These are phyloP conservation scores for Iodosphaeria phyllophila DNA, from an alignment of 2,329 filamentous ascomycete species.

Conservation along the genomic window DNA sequence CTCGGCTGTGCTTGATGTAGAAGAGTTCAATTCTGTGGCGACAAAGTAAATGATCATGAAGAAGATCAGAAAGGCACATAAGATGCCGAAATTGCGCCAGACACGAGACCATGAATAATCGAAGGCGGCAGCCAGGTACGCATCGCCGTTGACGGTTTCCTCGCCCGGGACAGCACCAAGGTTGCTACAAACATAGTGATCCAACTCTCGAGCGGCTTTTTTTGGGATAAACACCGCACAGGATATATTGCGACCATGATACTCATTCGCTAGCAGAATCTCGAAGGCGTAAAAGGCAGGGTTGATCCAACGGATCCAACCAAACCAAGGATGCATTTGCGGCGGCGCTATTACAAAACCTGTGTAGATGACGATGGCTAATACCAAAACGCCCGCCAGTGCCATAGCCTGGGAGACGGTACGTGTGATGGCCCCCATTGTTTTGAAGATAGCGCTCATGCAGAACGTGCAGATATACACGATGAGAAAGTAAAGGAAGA, in stretches of 20 bases:
- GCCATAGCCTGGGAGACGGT: conserved; percentile 41
- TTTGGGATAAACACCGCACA: conserved; percentile 33
- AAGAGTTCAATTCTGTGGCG: conserved; percentile 45
- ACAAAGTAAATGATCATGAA: conserved; percentile 46
- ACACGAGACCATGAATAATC: conserved; percentile 35
- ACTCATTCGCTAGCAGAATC: conserved; percentile 54
- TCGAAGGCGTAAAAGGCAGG: conserved; percentile 61
- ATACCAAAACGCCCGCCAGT: conserved; percentile 31
- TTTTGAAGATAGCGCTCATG: conserved; percentile 63
- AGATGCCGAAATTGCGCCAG: conserved; percentile 43
- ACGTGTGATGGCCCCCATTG: conserved; percentile 50
- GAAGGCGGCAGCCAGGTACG: conserved; percentile 36
- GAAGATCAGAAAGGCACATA: conserved; percentile 30
- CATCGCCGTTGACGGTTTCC: conserved; percentile 37
- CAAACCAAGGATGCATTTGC: conserved; percentile 53
- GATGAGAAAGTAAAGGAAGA: conserved; percentile 62
- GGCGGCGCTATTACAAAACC: conserved; percentile 32
- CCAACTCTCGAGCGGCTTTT: conserved; percentile 22
- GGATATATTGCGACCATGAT: conserved; percentile 34
- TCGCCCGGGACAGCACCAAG: conserved; percentile 35
- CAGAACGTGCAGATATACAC: conserved; percentile 48
- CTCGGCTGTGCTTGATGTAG: conserved; percentile 44
- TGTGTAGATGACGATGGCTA: conserved; percentile 41
- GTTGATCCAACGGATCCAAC: conserved; percentile 61
- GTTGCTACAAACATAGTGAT: conserved; percentile 32